Base-by-base conservation (phyloP, 495 filamentous ascomycete species). In the Xylaria castorea region DNA sequence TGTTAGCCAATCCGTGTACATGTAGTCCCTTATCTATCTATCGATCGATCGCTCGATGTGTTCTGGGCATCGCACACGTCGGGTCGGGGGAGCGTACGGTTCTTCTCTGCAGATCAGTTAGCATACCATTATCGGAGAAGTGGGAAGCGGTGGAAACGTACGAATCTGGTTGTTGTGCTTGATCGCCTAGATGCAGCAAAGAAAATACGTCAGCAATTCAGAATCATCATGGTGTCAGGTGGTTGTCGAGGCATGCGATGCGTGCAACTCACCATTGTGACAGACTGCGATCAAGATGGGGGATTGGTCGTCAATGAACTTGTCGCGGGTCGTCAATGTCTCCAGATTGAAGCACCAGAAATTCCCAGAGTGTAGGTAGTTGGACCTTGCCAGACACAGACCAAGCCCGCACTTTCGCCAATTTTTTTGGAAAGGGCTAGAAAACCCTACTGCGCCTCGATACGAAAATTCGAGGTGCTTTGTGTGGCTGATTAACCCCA, bases 161-260 rank as follows among this genome's bases (percentile, higher is more conserved):
- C 70, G 95, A 86, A 99, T 92, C 89, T 96, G 92, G 90, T 99
- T 94, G 86, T 99, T 99, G 91, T 98, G 95, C 89, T 97, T 97
- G 93, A 99, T 97, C 89, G 96, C 92, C 92, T 91, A 80, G 83
- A 79, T 70, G 75, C 72, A 77, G 48, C 53, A 72, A 73, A 64
- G 76, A 76, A 64, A 20, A 42, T 18, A 75, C 73, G 74, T 81
- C 80, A 80, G 74, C 38, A 60, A 80, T 83, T 79, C 73, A 71
- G 38, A 32, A 75, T 46, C 27, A 40, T 14, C 18, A 32, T 6
- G 3, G 16, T 30, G 36, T 27, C 50, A 12, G 6, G 5, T 38
- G 27, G 27, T 44, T 7, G 58, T 67, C 63, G 38, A 25, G 60
- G 50, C 57, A 27, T 3, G 9, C 53, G 42, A 36, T 50, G 46